phyloP scores from a whole-genome alignment of 1,284 basidiomycete genomes.

The Ustilago shanxiensis region DNA sequence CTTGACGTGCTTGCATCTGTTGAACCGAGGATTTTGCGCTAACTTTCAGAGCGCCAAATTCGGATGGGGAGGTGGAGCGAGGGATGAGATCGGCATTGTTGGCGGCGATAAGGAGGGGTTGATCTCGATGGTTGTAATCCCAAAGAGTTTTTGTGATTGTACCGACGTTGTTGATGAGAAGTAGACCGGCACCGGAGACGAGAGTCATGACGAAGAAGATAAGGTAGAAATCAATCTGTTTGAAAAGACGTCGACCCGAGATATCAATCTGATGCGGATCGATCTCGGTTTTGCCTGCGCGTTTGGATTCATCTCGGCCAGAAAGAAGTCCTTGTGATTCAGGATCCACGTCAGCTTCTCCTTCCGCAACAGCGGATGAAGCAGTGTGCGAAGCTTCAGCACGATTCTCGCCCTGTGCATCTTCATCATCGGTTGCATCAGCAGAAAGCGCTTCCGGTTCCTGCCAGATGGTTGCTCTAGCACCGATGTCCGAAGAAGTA shows the following conservation, averaged over 20 bases:
- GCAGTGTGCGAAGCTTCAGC: not conserved
- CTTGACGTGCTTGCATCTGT: slow-evolving; percentile 80
- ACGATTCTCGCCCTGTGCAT: not conserved
- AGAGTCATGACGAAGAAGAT: slow-evolving; percentile 80
- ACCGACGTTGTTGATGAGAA: slow-evolving; percentile 97
- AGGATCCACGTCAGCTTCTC: slow-evolving; percentile 7
- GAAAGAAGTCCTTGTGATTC: slow-evolving; percentile 38
- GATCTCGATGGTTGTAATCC: slow-evolving; percentile 74
- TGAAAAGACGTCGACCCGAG: slow-evolving; percentile 73
- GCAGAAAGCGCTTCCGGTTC: slow-evolving; percentile 33
- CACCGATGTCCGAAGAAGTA: slow-evolving; percentile 58
- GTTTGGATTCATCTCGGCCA: slow-evolving; percentile 36
- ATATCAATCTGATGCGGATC: slow-evolving; percentile 70
- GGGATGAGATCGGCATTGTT: slow-evolving; percentile 10
- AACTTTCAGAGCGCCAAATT: slow-evolving; percentile 75
- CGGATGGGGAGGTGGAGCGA: slow-evolving; percentile 11
- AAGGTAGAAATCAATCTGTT: slow-evolving; percentile 79
- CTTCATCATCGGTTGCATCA: slow-evolving; percentile 41
- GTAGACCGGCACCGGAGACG: slow-evolving; percentile 87
- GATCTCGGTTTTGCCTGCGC: not conserved
- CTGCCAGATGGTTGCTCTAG: slow-evolving; percentile 51
- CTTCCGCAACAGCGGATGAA: not conserved
- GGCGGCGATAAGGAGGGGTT: slow-evolving; percentile 27
- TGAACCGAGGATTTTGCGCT: slow-evolving; percentile 73
- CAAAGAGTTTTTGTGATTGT: slow-evolving; percentile 88